Evolutionary conservation across 345 rosid species (phyloP), one percentile per base, ranked within the genome.

Genomic region (Eucalyptus leucophloia): DNA sequence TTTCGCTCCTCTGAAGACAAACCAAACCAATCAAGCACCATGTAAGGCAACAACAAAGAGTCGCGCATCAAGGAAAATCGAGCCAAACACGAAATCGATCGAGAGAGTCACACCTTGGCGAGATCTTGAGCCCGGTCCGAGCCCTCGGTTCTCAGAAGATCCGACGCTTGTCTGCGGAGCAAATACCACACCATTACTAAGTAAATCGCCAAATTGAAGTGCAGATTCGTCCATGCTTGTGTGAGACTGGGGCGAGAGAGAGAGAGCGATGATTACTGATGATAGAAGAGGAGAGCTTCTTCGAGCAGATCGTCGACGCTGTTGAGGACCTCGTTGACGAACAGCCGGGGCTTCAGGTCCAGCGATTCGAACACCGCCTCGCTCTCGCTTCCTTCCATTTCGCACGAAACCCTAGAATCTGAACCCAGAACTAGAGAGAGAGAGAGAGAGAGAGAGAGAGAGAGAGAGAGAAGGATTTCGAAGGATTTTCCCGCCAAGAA

Each of bases 311-410:
- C 95, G 62, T 95, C 95, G 89, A 96, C 93, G 72, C 95, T 89
- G 92, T 98, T 96, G 80, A 97, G 93, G 87, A 95, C 91, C 90
- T 94, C 97, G 90, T 96, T 97, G 93, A 96, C 90, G 95, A 98
- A 96, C 51, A 94, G 91, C 65, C 92, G 95, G 51, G 99, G 99
- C 67, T 96, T 94, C 12, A 98, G 90, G 82, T 95, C 93, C 89
- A 96, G 91, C 21, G 97, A 93, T 81, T 93, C 92, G 90, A 94
- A 97, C 17, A 95, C 89, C 23, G 92, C 94, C 40, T 94, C 95
- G 90, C 95, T 92, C 87, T 94, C 96, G 88, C 94, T 94, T 24
- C 98, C 96, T 92, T 95, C 97, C 99, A 98, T 94, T 94, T 67
- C 87, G 28, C 83, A 37, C 83, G 83, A 77, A 77, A 77, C 83